Conservation (phyloP, 495 filamentous ascomycete genomes). For the Chlorociboria aeruginascens region DNA sequence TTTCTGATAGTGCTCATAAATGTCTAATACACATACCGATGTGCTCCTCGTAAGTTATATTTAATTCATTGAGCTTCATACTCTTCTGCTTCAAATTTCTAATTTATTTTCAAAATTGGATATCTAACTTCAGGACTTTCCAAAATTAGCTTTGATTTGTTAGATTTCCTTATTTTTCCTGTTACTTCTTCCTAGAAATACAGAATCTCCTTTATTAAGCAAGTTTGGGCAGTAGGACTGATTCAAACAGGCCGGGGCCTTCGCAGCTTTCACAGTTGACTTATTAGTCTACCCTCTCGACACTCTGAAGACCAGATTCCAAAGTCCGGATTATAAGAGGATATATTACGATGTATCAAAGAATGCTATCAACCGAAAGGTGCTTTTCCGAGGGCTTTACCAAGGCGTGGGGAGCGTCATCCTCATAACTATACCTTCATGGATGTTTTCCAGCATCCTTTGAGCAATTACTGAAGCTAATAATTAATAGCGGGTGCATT, state of each 20-base stretch:
- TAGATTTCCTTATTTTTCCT: neutral
- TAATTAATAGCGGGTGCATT: conserved; percentile 59
- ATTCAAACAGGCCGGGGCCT: conserved; percentile 54
- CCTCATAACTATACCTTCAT: conserved; percentile 76
- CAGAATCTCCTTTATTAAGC: neutral
- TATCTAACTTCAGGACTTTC: neutral
- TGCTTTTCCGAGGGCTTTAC: conserved; percentile 66
- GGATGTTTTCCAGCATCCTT: conserved; percentile 25
- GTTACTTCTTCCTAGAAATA: neutral
- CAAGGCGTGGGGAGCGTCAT: conserved; percentile 84
- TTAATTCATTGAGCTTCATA: neutral
- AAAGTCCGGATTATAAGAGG: conserved; percentile 57
- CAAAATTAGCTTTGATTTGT: neutral
- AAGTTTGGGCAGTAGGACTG: conserved; percentile 5
- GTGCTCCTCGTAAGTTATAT: conserved; percentile 25
- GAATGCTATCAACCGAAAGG: conserved; percentile 36
- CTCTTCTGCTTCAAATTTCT: neutral
- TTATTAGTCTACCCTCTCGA: conserved; percentile 74
- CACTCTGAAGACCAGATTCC: conserved; percentile 76
- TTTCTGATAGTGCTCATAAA: conserved; percentile 9
- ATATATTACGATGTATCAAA: conserved; percentile 46
- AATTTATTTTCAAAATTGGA: neutral
- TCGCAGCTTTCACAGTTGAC: conserved; percentile 70
- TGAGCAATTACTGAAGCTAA: neutral
- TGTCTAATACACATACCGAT: conserved; percentile 26